phyloP scores from a whole-genome alignment of 768 basidiomycete species.

The Tricholoma flavovirens region DNA sequence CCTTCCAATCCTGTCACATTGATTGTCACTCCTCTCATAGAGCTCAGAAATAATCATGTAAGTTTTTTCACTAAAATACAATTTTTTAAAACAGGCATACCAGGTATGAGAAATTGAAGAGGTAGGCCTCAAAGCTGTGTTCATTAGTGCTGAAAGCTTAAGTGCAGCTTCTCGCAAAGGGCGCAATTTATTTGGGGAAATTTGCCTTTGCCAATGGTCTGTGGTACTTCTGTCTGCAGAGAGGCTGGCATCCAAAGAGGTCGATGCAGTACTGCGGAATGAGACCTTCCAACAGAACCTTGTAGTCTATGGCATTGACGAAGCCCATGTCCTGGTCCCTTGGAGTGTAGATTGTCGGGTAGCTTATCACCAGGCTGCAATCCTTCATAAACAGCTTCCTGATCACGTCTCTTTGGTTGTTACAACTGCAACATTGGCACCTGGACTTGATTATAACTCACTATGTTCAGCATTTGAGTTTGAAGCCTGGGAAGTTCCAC shows the following conservation, averaged over 20 bases:
- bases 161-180: slow-evolving; percentile 6
- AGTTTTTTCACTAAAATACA: background rate
- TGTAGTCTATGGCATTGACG: slow-evolving; percentile 19
- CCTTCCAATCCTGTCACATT: slow-evolving; percentile 14
- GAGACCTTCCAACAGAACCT: slow-evolving; percentile 15
- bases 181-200: slow-evolving; percentile 14
- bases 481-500: slow-evolving; percentile 1
- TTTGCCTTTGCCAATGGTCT: slow-evolving; percentile 16
- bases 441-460: background rate
- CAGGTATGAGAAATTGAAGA: slow-evolving; percentile 15
- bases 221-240: slow-evolving; percentile 18
- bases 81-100: background rate
- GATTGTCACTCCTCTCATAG: slow-evolving; percentile 18
- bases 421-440: slow-evolving; percentile 6
- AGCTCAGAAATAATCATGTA: slow-evolving; percentile 20
- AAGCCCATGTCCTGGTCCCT: slow-evolving; percentile 19
- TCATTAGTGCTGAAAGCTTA: slow-evolving; percentile 15
- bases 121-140: slow-evolving; percentile 14
- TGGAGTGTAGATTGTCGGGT: slow-evolving; percentile 17
- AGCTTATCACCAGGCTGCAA: slow-evolving; percentile 15
- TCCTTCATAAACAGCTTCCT: slow-evolving; percentile 12
- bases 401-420: slow-evolving; percentile 11
- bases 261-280: slow-evolving; percentile 15
- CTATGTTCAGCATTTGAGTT: background rate
- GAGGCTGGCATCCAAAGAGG: slow-evolving; percentile 10